Conservation (phyloP, 495 filamentous ascomycete species). For the Evansstolkia leycettana region DNA sequence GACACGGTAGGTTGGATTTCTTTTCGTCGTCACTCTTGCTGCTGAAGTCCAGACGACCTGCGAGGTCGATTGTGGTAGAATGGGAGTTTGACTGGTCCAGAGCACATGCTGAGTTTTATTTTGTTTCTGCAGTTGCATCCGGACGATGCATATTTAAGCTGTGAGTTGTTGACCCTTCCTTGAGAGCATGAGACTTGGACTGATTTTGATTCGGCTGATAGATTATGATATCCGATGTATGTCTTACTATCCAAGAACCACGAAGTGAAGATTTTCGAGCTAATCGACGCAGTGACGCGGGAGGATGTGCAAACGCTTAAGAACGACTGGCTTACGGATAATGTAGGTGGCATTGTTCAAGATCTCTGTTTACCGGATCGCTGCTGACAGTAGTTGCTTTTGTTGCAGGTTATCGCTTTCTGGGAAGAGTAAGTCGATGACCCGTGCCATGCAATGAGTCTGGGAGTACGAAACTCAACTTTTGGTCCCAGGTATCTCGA, state of each 20-base stretch:
- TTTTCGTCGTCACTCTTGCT: constrained; percentile 32
- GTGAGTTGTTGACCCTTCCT: constrained; percentile 45
- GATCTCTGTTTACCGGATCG: not conserved
- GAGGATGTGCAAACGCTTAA: constrained; percentile 82
- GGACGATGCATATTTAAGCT: constrained; percentile 63
- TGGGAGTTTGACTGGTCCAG: too few relatives aligned
- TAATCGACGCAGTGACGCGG: constrained; percentile 47
- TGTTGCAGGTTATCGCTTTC: constrained; percentile 60
- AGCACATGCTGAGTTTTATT: not conserved
- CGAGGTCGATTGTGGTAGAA: too few relatives aligned
- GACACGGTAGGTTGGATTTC: constrained; percentile 28
- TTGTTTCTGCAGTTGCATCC: constrained; percentile 39
- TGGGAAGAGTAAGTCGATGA: constrained; percentile 76
- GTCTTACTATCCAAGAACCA: too few relatives aligned
- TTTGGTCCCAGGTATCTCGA: constrained; percentile 60
- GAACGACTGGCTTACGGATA: constrained; percentile 97
- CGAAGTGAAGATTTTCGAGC: constrained; percentile 2
- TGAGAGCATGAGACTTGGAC: not conserved
- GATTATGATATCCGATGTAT: constrained; percentile 61
- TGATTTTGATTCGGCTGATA: constrained; percentile 16
- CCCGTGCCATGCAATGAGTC: too few relatives aligned
- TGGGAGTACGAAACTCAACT: too few relatives aligned
- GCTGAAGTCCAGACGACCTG: too few relatives aligned
- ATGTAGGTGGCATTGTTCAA: constrained; percentile 48
- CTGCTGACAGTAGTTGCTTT: constrained; percentile 3